phyloP scores from a whole-genome alignment of 208 protist species.

The Eutreptiella sp. region DNA sequence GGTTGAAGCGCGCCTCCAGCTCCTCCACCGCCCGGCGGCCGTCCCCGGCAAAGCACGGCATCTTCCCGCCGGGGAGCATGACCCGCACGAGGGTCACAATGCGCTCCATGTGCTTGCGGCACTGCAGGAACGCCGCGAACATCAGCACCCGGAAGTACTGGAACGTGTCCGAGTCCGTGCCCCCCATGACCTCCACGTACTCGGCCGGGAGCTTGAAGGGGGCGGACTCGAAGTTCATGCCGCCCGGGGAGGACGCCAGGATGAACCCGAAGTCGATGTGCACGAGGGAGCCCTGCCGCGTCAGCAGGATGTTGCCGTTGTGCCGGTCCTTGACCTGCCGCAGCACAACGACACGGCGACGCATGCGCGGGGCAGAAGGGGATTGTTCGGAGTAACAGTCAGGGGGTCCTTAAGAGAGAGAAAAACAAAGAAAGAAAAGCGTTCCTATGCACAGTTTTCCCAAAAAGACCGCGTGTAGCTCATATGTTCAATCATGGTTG shows the following conservation, averaged over 20 bases:
- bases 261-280: constrained; percentile 98
- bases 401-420: background rate
- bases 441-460: no score
- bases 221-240: constrained; percentile 83
- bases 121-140: constrained; percentile 63
- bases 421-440: constrained; percentile 1
- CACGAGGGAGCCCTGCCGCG: constrained; percentile 72
- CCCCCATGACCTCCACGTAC: constrained; percentile 81
- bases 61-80: constrained; percentile 69
- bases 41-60: constrained; percentile 74
- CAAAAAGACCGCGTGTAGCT: no score
- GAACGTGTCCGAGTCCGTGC: constrained; percentile 54
- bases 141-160: constrained; percentile 79
- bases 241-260: constrained; percentile 86
- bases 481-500: no score
- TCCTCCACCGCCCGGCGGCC: constrained; percentile 50
- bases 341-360: no score
- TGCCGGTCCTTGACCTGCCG: constrained; percentile 89
- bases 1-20: constrained; percentile 62
- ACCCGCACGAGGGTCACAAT: constrained; percentile 68
- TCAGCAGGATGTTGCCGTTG: constrained; percentile 90
- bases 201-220: constrained; percentile 87
- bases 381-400: background rate
- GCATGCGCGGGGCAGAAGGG: background rate
- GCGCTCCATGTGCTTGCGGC: constrained; percentile 62